These are phyloP conservation scores for Tolypocladium tropicale DNA, from an alignment of 2,329 filamentous ascomycete genomes.

Conservation along the genomic window DNA sequence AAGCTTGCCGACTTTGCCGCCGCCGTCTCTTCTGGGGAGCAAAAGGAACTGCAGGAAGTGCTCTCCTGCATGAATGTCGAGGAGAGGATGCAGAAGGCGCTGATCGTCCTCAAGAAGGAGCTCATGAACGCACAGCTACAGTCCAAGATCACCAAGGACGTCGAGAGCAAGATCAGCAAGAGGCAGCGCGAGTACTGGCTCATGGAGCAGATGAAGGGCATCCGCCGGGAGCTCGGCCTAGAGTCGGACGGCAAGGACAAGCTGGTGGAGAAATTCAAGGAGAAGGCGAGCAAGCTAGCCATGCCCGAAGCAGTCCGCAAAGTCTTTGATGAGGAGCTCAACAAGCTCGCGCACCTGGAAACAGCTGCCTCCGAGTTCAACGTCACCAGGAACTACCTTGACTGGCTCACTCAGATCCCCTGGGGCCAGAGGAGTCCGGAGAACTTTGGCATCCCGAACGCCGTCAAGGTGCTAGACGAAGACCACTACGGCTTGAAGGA, in stretches of 20 bases:
- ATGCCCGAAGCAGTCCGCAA: constrained; percentile 97
- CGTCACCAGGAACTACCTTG: constrained; percentile 93
- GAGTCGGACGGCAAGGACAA: constrained; percentile 98
- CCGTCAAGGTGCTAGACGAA: constrained; percentile 82
- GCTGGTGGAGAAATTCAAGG: constrained; percentile 92
- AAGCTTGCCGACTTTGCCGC: constrained; percentile 96
- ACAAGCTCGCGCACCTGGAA: constrained; percentile 91
- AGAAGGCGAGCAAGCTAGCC: constrained; percentile 83
- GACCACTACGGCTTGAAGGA: constrained; percentile 96
- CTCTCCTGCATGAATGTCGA: constrained; percentile 84
- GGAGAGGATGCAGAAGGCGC: constrained; percentile 80
- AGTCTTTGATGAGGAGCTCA: constrained; percentile 96
- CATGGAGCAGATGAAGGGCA: constrained; percentile 99
- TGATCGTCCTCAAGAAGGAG: constrained; percentile 93
- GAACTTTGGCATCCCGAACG: constrained; percentile 92
- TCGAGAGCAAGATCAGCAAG: constrained; percentile 95
- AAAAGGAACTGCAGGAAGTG: constrained; percentile 85
- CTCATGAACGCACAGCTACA: constrained; percentile 96
- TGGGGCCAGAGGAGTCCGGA: constrained; percentile 94
- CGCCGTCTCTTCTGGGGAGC: constrained; percentile 88
- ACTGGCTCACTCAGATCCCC: constrained; percentile 97
- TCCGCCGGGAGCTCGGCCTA: constrained; percentile 86
- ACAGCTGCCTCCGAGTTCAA: constrained; percentile 97
- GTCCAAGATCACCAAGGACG: constrained; percentile 95
- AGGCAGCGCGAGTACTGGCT: constrained; percentile 96